Conservation (phyloP, 257 asterid species). For the Verbena officinalis region DNA sequence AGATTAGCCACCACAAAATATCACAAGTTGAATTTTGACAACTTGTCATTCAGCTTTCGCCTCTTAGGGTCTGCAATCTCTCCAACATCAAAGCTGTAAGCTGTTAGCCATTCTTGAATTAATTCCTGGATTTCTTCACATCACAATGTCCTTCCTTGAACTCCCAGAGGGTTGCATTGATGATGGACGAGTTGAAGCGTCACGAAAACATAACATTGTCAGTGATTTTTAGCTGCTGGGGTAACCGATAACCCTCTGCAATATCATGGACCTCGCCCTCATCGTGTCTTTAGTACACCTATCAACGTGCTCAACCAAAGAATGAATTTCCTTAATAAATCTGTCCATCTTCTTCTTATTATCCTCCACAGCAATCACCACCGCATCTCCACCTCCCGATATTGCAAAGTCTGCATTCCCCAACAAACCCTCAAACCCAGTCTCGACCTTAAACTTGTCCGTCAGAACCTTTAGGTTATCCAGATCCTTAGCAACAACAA, state of each 20-base stretch:
- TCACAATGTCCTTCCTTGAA: too few species aligned
- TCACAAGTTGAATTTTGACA: too few species aligned
- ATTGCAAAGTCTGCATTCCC: background rate
- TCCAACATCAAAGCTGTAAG: too few species aligned
- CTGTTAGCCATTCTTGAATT: too few species aligned
- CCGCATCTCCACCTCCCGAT: background rate
- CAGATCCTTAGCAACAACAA: background rate
- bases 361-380: background rate
- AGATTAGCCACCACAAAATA: too few species aligned
- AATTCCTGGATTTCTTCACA: too few species aligned
- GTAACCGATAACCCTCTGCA: background rate
- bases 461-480: background rate
- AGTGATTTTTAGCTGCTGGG: too few species aligned
- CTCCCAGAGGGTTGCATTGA: too few species aligned
- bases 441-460: background rate
- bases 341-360: background rate
- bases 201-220: too few species aligned
- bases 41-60: too few species aligned
- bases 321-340: background rate
- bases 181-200: too few species aligned
- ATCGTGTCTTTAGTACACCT: background rate
- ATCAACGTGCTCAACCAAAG: background rate
- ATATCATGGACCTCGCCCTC: background rate
- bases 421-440: background rate
- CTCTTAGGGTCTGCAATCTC: too few species aligned